Evolutionary conservation across 2,329 filamentous ascomycete species (phyloP).

Genomic region (Drechslerella dactyloides): DNA sequence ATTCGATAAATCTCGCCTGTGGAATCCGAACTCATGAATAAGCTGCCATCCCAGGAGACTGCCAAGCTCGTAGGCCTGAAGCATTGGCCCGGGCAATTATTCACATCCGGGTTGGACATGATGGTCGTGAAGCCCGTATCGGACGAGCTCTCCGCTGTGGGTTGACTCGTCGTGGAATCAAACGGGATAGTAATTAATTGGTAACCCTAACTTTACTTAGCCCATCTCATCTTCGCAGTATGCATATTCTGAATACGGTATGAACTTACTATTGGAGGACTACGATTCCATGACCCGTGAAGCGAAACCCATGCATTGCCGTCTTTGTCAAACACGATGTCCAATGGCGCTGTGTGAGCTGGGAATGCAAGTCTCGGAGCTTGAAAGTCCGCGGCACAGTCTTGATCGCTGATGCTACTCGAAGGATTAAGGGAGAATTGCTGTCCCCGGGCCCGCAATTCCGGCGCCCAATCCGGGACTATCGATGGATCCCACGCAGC

Average conservation of each 20-base stretch:
- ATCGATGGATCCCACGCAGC: conserved; percentile 67
- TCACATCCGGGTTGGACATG: conserved; percentile 23
- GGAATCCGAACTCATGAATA: conserved; percentile 40
- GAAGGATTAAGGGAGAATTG: conserved; percentile 62
- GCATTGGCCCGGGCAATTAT: conserved; percentile 20
- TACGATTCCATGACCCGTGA: conserved; percentile 72
- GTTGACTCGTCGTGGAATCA: conserved; percentile 12
- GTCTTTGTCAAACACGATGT: conserved; percentile 69
- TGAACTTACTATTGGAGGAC: conserved; percentile 38
- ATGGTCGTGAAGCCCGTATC: conserved; percentile 18
- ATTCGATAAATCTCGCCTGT: conserved; percentile 36
- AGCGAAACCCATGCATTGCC: conserved; percentile 71
- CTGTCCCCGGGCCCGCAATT: conserved; percentile 60
- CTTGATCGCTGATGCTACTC: conserved; percentile 60
- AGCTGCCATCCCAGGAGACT: background rate
- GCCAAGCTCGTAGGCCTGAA: conserved; percentile 38
- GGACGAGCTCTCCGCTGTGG: conserved; percentile 13
- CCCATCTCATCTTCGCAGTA: no score
- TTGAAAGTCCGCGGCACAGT: conserved; percentile 60
- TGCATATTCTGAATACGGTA: no score
- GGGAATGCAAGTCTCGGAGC: conserved; percentile 67
- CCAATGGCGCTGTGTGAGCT: conserved; percentile 74
- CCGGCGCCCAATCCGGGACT: conserved; percentile 60
- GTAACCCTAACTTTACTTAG: no score
- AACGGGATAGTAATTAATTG: conserved; percentile 36